Conservation (phyloP, 129 eudicot species). For the Tanacetum coccineum region DNA sequence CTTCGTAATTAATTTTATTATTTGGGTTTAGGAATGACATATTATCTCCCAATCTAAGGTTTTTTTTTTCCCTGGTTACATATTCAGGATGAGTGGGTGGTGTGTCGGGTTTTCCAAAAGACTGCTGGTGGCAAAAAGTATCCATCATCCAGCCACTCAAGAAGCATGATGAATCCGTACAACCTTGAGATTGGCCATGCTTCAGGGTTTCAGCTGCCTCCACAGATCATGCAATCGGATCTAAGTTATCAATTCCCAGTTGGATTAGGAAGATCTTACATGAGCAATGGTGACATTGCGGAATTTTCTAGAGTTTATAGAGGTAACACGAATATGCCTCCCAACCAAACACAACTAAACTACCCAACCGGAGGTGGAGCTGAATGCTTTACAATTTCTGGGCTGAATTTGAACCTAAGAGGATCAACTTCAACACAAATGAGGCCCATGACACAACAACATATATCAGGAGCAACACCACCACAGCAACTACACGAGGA, state of each 20-base stretch:
- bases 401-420: slow-evolving; percentile 38
- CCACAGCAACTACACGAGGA: slow-evolving; percentile 23
- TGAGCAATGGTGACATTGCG: slow-evolving; percentile 24
- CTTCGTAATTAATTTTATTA: no score
- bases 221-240: slow-evolving; percentile 32
- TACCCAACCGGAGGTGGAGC: slow-evolving; percentile 31
- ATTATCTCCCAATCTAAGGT: neutral
- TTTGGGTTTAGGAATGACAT: neutral
- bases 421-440: slow-evolving; percentile 35
- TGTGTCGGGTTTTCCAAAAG: slow-evolving; percentile 76
- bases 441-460: slow-evolving; percentile 24
- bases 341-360: slow-evolving; percentile 25
- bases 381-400: slow-evolving; percentile 39
- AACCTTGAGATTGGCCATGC: slow-evolving; percentile 26
- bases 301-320: slow-evolving; percentile 36
- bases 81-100: slow-evolving; percentile 84
- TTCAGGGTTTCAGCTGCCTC: slow-evolving; percentile 29
- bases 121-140: slow-evolving; percentile 62
- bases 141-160: slow-evolving; percentile 41
- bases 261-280: slow-evolving; percentile 31
- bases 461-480: slow-evolving; percentile 12
- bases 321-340: slow-evolving; percentile 25
- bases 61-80: neutral
- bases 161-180: slow-evolving; percentile 35
- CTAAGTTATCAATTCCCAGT: slow-evolving; percentile 34